phyloP scores from a whole-genome alignment of 192 early-diverging fungal genomes.

The Gaertneriomyces semiglobifer region DNA sequence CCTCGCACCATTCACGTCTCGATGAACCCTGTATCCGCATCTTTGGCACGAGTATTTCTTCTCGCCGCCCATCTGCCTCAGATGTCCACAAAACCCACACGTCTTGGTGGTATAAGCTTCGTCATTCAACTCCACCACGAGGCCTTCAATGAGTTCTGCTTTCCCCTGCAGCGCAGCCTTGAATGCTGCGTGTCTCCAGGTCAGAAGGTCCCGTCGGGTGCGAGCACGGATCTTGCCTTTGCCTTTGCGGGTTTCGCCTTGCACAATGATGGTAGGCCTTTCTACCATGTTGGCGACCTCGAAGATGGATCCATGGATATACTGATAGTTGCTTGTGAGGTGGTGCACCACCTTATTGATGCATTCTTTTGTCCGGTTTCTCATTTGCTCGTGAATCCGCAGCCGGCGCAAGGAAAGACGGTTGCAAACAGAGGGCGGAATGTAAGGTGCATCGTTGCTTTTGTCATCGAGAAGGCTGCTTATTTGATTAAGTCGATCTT shows the following conservation, averaged over 20 bases:
- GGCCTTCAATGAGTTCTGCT: neutral
- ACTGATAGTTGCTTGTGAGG: conserved; percentile 3
- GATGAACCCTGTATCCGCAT: neutral
- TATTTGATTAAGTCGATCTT: neutral
- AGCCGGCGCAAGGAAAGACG: conserved; percentile 8
- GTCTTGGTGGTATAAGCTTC: conserved; percentile 13
- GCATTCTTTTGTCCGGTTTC: conserved; percentile 7
- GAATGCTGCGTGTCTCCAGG: conserved; percentile 1
- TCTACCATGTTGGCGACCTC: conserved; percentile 1
- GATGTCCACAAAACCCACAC: neutral
- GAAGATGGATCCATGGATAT: conserved; percentile 9
- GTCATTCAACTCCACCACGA: conserved; percentile 5
- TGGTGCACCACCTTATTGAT: conserved; percentile 8
- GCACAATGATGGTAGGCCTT: neutral
- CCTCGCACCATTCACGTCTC: conserved; percentile 3
- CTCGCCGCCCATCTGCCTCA: neutral
- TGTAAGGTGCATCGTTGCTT: conserved; percentile 5
- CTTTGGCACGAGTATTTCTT: neutral
- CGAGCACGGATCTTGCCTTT: neutral
- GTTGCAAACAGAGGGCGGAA: conserved; percentile 1
- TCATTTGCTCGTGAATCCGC: conserved; percentile 8
- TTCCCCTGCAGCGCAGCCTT: conserved; percentile 9
- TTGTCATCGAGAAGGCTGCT: conserved; percentile 6
- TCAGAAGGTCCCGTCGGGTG: neutral
- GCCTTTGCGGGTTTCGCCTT: neutral